Percentiles rank a stretch among this genome's conserved stretches.
Evolutionary conservation across 352 stramenopile species (phyloP).

Genomic region (Globisporangium recalcitrans): DNA sequence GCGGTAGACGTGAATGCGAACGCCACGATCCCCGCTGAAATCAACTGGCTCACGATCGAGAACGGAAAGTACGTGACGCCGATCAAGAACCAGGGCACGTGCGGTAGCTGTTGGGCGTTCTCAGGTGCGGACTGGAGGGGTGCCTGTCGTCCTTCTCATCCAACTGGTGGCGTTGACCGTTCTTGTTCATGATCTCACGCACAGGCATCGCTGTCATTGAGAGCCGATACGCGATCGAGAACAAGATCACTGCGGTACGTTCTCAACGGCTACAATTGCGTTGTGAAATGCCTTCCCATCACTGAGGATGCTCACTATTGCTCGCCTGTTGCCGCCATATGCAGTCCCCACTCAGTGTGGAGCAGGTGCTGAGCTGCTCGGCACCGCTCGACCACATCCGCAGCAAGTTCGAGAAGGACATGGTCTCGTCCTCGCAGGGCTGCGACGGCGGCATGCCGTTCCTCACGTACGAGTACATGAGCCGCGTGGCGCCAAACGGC

Average conservation of each 20-base stretch:
- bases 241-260: constrained; percentile 50
- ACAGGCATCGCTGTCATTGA: constrained; percentile 65
- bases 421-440: constrained; percentile 74
- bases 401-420: constrained; percentile 64
- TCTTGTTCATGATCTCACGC: no score
- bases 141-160: no score
- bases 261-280: background rate
- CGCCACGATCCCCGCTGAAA: constrained; percentile 27
- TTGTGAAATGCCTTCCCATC: no score
- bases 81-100: constrained; percentile 92
- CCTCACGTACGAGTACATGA: constrained; percentile 87
- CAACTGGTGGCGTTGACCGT: no score
- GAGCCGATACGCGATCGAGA: constrained; percentile 71
- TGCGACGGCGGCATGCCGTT: constrained; percentile 88
- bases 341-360: constrained; percentile 67
- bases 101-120: constrained; percentile 93
- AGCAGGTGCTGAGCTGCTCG: constrained; percentile 83
- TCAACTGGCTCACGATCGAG: constrained; percentile 71
- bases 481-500: constrained; percentile 47
- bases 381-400: constrained; percentile 59
- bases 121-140: constrained; percentile 22
- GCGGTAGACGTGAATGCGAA: constrained; percentile 12
- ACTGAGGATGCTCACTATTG: background rate
- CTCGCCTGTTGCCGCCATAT: background rate
- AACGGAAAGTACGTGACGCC: constrained; percentile 82